Base-by-base conservation (phyloP, 768 basidiomycete genomes). In the Agaricus bisporus region DNA sequence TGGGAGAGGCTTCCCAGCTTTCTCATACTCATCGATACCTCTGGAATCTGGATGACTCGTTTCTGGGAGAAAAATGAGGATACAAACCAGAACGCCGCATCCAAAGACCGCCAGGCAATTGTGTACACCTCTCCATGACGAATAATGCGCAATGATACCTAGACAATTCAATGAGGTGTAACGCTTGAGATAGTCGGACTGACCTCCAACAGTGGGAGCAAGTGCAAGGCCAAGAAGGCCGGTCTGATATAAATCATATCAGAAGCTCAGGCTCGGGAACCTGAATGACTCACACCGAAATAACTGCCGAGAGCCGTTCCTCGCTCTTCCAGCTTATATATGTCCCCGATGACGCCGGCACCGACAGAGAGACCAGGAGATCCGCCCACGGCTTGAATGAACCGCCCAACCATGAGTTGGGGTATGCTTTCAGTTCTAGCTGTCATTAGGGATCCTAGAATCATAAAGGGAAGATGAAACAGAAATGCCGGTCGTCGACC, bases 121-220 rank as follows among this genome's bases (percentile, higher is more conserved):
- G 61, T 89, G 85, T 61, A 84, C 76, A 3, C 71, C 59, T 0
- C 86, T 77, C 86, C 87, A 89, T 0, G 86, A 86, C 41, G 73
- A 75, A 57, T 83, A 85, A 51, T 83, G 70, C 0, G 83, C 72
- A 0, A 74, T 68, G 25, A 74, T 41, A 12, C 81, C 81, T 79
- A n/a, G n/a, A n/a, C n/a, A n/a, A n/a, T 2, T 36, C n/a, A 22
- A 42, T n/a, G 37, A 48, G 3, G 12, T 36, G 22, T 17, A 4
- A 29, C 9, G 5, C n/a, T 14, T 29, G 25, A n/a, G 2, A 17
- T 39, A 39, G 1, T 2, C 15, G 5, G n/a, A 56, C 54, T 56
- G 44, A 70, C 83, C 85, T 59, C 83, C 83, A 0, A 70, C 58
- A 0, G 83, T 64, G 0, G 86, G 84, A 0, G 85, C 82, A 3